A percentile compares a stretch with the other conserved stretches of the same genome.
phyloP scores from a whole-genome alignment of 805 yeast species.

The Suhomyces kilbournensis region DNA sequence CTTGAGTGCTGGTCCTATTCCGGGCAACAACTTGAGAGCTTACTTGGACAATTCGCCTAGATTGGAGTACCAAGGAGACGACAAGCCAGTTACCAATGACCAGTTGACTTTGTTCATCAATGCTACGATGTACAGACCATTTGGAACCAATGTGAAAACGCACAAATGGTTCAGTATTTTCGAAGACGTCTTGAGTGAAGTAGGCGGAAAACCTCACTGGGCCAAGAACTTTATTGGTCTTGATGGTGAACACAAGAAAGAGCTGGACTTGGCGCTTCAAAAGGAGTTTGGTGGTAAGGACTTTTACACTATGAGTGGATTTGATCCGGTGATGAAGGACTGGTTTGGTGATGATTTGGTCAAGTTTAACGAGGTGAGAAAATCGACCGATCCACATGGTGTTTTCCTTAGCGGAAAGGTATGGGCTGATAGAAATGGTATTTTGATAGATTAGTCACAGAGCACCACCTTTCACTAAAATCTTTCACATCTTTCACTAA shows the following conservation, averaged over 20 bases:
- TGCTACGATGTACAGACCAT: slow-evolving; percentile 97
- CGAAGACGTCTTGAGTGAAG: slow-evolving; percentile 71
- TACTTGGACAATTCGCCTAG: slow-evolving; percentile 76
- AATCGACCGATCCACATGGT: slow-evolving; percentile 73
- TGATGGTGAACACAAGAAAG: slow-evolving; percentile 33
- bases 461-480: too few species aligned
- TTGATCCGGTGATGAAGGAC: slow-evolving; percentile 60
- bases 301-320: slow-evolving; percentile 74
- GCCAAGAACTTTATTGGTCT: slow-evolving; percentile 88
- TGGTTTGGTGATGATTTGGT: slow-evolving; percentile 78
- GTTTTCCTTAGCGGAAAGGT: slow-evolving; percentile 72
- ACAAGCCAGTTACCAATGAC: slow-evolving; percentile 54
- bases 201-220: slow-evolving; percentile 97
- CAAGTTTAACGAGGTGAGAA: slow-evolving; percentile 61
- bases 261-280: slow-evolving; percentile 39
- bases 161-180: slow-evolving; percentile 80
- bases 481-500: too few species aligned
- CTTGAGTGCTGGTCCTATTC: slow-evolving; percentile 71
- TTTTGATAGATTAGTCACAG: slow-evolving; percentile 37
- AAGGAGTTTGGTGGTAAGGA: slow-evolving; percentile 44
- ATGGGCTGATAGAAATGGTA: slow-evolving; percentile 84
- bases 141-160: slow-evolving; percentile 67
- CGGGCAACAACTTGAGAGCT: slow-evolving; percentile 82
- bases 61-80: slow-evolving; percentile 47
- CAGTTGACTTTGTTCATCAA: slow-evolving; percentile 84